These are phyloP conservation scores for Glarea lozoyensis DNA, from an alignment of 495 filamentous ascomycete species.

Conservation along the genomic window DNA sequence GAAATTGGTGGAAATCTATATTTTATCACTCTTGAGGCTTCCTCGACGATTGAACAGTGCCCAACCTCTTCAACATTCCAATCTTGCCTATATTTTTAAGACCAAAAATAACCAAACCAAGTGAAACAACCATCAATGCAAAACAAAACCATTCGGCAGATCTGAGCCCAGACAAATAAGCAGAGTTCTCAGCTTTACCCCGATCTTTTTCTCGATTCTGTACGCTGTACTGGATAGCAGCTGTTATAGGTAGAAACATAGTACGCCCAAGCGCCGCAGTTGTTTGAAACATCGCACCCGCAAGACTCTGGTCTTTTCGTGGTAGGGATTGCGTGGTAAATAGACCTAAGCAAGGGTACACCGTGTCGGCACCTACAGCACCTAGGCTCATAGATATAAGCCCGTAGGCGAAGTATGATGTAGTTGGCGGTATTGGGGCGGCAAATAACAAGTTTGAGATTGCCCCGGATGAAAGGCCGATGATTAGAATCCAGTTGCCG, in stretches of 20 bases:
- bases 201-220: constrained; percentile 33
- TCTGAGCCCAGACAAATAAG: constrained; percentile 40
- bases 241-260: constrained; percentile 47
- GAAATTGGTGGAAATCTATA: too few relatives aligned
- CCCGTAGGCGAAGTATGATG: constrained; percentile 51
- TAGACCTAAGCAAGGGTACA: constrained; percentile 48
- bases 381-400: constrained; percentile 49
- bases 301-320: constrained; percentile 50
- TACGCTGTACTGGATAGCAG: constrained; percentile 46
- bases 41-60: constrained; percentile 13
- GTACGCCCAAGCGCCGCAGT: constrained; percentile 48
- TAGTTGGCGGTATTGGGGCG: constrained; percentile 41
- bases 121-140: constrained; percentile 15
- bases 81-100: constrained; percentile 23
- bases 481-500: constrained; percentile 42
- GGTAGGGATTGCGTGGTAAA: constrained; percentile 50
- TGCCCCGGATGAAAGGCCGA: constrained; percentile 38
- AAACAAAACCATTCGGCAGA: constrained; percentile 47
- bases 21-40: too few relatives aligned
- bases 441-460: constrained; percentile 46
- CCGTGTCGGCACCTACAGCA: constrained; percentile 50
- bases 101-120: constrained; percentile 10
- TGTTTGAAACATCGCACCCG: constrained; percentile 51
- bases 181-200: constrained; percentile 30
- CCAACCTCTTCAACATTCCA: constrained; percentile 19